Evolutionary conservation across 208 protist species (phyloP), one percentile per base, ranked within the genome.

Genomic region (Trypanosoma caninum): DNA sequence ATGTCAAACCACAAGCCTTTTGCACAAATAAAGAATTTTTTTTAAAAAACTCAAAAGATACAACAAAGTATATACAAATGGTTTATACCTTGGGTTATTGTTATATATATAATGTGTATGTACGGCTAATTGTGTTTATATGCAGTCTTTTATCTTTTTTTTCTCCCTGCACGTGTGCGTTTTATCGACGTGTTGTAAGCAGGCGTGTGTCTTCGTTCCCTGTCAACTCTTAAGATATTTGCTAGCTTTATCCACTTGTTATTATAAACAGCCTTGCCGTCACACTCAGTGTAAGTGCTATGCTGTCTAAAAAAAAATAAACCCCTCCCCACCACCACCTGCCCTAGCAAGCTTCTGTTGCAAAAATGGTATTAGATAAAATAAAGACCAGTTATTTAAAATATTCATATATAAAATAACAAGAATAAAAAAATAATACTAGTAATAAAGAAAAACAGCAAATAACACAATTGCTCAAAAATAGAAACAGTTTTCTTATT

Each of bases 1-100:
- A 80, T 76, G 53, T 27, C 55, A 57, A 79, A 37, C 23, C 28
- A 50, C 22, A 35, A 28, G 40, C 27, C n/a, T 37, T 45, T 11
- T 47, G 9, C 13, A 47, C 3, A 59, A 20, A 44, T 34, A 28
- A 44, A 34, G 33, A 45, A 3, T 16, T 31, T 25, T 18, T 20
- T 14, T 22, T 41, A 59, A 18, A 22, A 14, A 6, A 55, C 4
- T n/a, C 46, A 14, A 18, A 22, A 10, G 40, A 54, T 2, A 54
- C 16, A 40, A 35, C 3, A 35, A 54, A n/a, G n/a, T n/a, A n/a
- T n/a, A n/a, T n/a, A n/a, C n/a, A n/a, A n/a, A 44, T 18, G 10
- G 40, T 13, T 13, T 44, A n/a, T n/a, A n/a, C n/a, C n/a, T n/a
- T n/a, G n/a, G n/a, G n/a, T n/a, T n/a, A n/a, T n/a, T n/a, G 35